Base-by-base conservation (phyloP, 208 protist genomes). In the Crithidia brevicula region DNA sequence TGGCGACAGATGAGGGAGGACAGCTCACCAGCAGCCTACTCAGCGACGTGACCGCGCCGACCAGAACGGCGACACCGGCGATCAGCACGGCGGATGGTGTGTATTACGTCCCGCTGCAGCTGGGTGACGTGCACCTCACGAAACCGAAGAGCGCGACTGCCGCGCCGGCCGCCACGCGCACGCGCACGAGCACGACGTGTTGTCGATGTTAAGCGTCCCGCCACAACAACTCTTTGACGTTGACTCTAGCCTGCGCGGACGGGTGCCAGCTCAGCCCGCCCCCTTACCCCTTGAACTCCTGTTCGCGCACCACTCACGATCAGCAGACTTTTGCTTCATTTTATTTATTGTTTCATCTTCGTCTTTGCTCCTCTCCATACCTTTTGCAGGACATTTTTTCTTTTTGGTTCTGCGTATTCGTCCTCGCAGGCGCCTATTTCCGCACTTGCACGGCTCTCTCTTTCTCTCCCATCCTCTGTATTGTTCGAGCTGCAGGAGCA, bases 141-240 rank as follows among this genome's bases (percentile, higher is more conserved):
- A 50, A 64, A 45, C 27, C 30, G 58, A 27, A 38, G 30, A n/a
- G 10, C 36, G 53, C 11, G 3, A 25, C 58, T 4, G 3, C 8
- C 7, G 40, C 56, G 40, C 10, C 40, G 8, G 13, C 58, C 30
- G 16, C 58, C 43, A 40, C 45, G 58, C n/a, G 45, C 4, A 51
- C 30, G 30, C 1, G 45, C 45, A 64, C 58, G 58, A 38, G 42
- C 28, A 52, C 30, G 58, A 52, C 58, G 25, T 64, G 58, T 30
- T 64, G 58, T 52, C 58, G 58, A 64, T 64, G 58, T 64, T 64
- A 45, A 64, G 27, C 25, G n/a, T n/a, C 23, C 6, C 10, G 16
- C 20, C 10, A 52, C 34, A 45, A 40, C 43, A 5, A 36, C 30
- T 28, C 58, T 3, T 51, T 42, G 58, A 36, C 40, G 56, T 23